phyloP scores from a whole-genome alignment of 2,329 filamentous ascomycete species.

The Fusarium poae region DNA sequence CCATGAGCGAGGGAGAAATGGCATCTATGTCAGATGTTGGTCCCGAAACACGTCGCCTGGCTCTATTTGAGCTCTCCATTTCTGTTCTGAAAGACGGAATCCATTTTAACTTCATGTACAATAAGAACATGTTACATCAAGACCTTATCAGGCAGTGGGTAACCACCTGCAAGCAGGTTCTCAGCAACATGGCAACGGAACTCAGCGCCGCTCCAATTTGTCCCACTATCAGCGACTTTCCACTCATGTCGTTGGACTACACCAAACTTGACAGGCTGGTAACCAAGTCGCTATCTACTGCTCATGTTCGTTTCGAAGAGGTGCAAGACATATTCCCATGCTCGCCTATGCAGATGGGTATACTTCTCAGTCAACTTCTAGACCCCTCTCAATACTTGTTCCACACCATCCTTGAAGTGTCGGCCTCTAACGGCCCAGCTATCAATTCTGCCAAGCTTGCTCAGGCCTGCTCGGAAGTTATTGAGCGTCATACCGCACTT shows the following conservation, averaged over 20 bases:
- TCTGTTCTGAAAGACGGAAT: conserved; percentile 8
- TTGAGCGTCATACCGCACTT: conserved; percentile 50
- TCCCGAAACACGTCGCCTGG: conserved; percentile 15
- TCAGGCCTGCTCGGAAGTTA: conserved; percentile 37
- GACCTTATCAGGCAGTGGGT: conserved; percentile 31
- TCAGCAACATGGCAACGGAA: conserved; percentile 14
- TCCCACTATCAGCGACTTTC: conserved; percentile 53
- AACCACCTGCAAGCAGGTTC: conserved; percentile 12
- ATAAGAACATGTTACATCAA: conserved; percentile 32
- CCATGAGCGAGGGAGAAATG: conserved; percentile 10
- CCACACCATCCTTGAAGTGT: conserved; percentile 34
- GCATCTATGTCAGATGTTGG: conserved; percentile 22
- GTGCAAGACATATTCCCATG: conserved; percentile 56
- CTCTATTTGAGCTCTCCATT: conserved; percentile 44
- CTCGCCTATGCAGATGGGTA: conserved; percentile 55
- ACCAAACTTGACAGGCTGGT: conserved; percentile 45
- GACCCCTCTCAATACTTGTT: conserved; percentile 38
- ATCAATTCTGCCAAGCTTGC: conserved; percentile 23
- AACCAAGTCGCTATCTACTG: conserved; percentile 37
- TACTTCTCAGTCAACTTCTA: conserved; percentile 53
- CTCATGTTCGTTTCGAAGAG: conserved; percentile 25
- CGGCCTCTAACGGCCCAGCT: neutral
- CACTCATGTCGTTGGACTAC: conserved; percentile 52
- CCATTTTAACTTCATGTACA: conserved; percentile 24
- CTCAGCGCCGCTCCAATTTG: conserved; percentile 28